phyloP scores from a whole-genome alignment of 1,139 yeast species.

The Magnusiomyces fungicola region DNA sequence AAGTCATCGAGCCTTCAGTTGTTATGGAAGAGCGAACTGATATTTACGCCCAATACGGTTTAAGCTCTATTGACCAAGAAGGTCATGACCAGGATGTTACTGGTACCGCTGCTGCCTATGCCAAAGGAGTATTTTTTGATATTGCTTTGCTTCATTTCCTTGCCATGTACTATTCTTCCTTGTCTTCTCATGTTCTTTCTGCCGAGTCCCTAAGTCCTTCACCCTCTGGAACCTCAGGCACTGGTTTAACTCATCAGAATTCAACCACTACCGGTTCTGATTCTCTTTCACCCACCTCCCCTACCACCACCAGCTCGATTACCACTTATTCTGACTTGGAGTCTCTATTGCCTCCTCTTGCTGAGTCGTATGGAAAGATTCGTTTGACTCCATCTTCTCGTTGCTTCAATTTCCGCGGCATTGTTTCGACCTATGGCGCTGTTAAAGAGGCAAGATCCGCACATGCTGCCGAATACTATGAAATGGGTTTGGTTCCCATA shows the following conservation, averaged over 20 bases:
- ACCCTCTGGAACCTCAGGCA: too few relatives aligned
- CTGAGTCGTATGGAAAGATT: neutral
- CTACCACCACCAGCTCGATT: too few relatives aligned
- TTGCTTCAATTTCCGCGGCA: conserved; percentile 1
- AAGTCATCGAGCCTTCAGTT: neutral
- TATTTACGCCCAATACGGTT: too few relatives aligned
- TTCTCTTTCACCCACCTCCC: too few relatives aligned
- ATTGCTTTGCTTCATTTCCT: neutral
- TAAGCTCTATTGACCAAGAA: too few relatives aligned
- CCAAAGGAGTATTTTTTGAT: neutral
- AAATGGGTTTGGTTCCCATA: neutral
- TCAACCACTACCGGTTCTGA: too few relatives aligned
- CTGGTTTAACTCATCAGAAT: too few relatives aligned
- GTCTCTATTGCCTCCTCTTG: neutral
- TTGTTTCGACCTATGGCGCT: neutral
- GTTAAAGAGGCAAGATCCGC: neutral
- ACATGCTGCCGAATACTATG: neutral
- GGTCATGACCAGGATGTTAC: too few relatives aligned
- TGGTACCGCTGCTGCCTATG: neutral
- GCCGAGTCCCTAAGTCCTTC: too few relatives aligned
- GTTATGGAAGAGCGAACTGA: too few relatives aligned
- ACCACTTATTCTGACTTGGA: too few relatives aligned
- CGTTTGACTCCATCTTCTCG: neutral
- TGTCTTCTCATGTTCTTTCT: neutral
- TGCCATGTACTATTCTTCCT: neutral